These are phyloP conservation scores for Chenopodium album DNA, from an alignment of 148 eudicot genomes.

Conservation along the genomic window DNA sequence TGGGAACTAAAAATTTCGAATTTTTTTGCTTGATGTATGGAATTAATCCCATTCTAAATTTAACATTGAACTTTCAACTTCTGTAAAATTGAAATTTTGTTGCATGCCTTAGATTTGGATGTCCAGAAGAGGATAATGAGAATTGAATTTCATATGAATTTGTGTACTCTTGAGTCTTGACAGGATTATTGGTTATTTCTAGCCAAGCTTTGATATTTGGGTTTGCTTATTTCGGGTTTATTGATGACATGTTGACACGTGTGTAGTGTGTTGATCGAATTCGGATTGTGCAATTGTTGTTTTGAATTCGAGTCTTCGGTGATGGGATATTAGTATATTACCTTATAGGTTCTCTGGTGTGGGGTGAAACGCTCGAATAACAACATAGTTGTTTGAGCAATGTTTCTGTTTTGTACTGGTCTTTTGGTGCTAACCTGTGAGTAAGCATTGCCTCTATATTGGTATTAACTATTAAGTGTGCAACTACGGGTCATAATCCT, in stretches of 20 bases:
- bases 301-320: background rate
- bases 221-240: background rate
- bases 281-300: background rate
- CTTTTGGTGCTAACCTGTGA: background rate
- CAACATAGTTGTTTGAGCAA: background rate
- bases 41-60: background rate
- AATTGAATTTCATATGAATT: background rate
- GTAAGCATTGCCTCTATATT: background rate
- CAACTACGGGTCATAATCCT: background rate
- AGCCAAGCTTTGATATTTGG: background rate
- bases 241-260: background rate
- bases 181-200: background rate
- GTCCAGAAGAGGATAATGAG: background rate
- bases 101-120: background rate
- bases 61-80: background rate
- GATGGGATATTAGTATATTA: background rate
- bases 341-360: background rate
- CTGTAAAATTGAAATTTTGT: background rate
- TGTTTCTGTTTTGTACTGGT: background rate
- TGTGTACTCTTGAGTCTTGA: background rate
- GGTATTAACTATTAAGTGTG: no score
- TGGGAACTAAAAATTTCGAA: background rate
- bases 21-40: background rate
- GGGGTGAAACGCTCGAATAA: background rate
- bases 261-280: background rate